Conservation (phyloP, 345 rosid genomes). For the Euphorbia peplus region DNA sequence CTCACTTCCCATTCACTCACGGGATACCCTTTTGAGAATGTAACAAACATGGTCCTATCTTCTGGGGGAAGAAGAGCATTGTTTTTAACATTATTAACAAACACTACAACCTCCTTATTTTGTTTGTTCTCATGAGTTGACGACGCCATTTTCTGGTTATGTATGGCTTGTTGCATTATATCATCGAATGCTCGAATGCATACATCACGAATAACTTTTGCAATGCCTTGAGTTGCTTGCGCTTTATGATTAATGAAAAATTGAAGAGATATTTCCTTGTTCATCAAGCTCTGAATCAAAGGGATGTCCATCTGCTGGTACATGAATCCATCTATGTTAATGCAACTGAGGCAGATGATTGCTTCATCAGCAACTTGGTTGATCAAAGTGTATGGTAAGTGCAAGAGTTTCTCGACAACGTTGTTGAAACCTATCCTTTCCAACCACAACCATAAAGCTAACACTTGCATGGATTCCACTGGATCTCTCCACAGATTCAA, state of each 20-base stretch:
- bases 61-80: constrained; percentile 26
- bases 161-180: constrained; percentile 36
- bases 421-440: constrained; percentile 33
- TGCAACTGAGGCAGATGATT: constrained; percentile 31
- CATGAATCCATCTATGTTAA: constrained; percentile 17
- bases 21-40: constrained; percentile 60
- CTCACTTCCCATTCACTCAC: constrained; percentile 48
- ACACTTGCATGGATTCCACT: constrained; percentile 31
- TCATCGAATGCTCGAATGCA: constrained; percentile 38
- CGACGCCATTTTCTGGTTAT: no score
- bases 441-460: constrained; percentile 54
- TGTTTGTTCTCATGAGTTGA: no score
- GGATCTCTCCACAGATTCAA: constrained; percentile 42
- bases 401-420: constrained; percentile 29
- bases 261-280: constrained; percentile 30
- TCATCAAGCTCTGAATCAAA: constrained; percentile 24
- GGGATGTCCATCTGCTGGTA: constrained; percentile 22
- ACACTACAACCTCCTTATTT: no score
- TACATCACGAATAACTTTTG: constrained; percentile 22
- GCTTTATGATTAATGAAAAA: constrained; percentile 26
- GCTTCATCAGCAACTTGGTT: constrained; percentile 50
- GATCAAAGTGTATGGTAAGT: constrained; percentile 32
- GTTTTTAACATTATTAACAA: no score
- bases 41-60: constrained; percentile 53
- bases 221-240: constrained; percentile 25